Evolutionary conservation across 345 rosid genomes (phyloP), one percentile per base, ranked within the genome.

Genomic region (Eucalyptus regnans): DNA sequence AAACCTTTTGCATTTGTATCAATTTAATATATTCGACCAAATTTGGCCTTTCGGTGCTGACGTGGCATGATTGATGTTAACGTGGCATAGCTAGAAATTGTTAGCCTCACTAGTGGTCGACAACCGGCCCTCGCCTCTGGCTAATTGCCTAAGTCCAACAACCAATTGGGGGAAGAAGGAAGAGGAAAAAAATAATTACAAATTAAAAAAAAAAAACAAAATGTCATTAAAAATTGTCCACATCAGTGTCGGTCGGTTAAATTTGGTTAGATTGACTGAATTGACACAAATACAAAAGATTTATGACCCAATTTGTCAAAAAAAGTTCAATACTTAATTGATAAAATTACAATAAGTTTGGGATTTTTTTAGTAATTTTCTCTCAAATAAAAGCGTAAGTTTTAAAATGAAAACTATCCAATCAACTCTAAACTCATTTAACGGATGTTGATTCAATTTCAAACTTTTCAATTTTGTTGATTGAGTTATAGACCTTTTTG

Each of bases 1-100:
- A 52, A 52, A 52, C 2, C 9, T 52, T 52, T 18, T 52, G 14
- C 23, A 18, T 52, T 16, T 52, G 2, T 7, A 7, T 50, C 52
- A 14, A 14, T 50, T 52, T 4, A 17, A 18, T 52, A 7, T 18
- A 52, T 56, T 9, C 1, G 0, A 8, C 62, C 29, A 23, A 56
- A 9, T 22, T 56, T 56, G 29, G 12, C 62, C 0, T 56, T 56
- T 3, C 12, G 1, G 0, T 12, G 3, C 0, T 56, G 1, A 9
- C 4, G 62, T 22, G 62, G 29, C 29, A 56, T 0, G 2, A 52
- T 52, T 2, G 58, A 52, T 18, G 25, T 52, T 52, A 52, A 52
- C 22, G 7, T 52, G 58, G 2, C 10, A 52, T 52, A 4, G 58
- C 58, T 3, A 52, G 8, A 49, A 52, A 52, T 52, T 52, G 58